Conservation (phyloP, 2,329 filamentous ascomycete genomes). For the Colletotrichum magnum region DNA sequence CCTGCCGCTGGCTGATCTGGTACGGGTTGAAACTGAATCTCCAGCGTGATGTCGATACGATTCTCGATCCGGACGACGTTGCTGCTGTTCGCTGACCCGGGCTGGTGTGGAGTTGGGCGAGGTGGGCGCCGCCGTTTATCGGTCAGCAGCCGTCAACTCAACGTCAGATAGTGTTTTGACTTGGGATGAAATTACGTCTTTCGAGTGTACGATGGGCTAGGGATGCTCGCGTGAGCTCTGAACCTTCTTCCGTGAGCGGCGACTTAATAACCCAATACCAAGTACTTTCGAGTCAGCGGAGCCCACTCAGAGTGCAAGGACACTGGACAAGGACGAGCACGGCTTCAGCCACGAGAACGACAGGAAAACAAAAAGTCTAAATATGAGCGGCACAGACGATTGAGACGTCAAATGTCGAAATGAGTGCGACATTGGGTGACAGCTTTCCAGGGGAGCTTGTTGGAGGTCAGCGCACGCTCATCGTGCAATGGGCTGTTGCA, state of each 20-base stretch:
- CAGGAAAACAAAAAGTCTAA: too few species aligned
- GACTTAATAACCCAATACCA: neutral
- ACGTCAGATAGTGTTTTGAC: conserved; percentile 18
- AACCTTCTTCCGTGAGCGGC: conserved; percentile 3
- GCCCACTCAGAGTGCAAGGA: neutral
- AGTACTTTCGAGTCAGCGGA: conserved; percentile 17
- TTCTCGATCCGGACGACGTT: conserved; percentile 7
- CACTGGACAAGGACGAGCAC: neutral
- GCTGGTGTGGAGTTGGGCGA: too few species aligned
- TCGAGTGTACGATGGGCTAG: conserved; percentile 1
- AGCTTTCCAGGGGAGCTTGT: neutral
- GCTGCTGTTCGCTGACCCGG: conserved; percentile 1
- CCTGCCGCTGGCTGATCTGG: conserved; percentile 12
- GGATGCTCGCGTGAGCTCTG: conserved; percentile 7
- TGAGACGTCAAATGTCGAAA: conserved; percentile 2
- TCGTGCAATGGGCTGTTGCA: neutral
- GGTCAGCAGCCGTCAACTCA: neutral
- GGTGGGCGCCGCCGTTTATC: neutral
- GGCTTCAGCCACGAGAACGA: too few species aligned
- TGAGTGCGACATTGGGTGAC: conserved; percentile 1
- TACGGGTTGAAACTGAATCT: conserved; percentile 6
- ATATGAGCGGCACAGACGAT: neutral
- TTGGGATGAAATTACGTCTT: conserved; percentile 28
- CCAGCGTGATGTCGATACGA: neutral
- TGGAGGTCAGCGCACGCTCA: neutral